Percentiles rank a stretch among this genome's conserved stretches.
Conservation (phyloP, 2,329 filamentous ascomycete species). For the Nothophaeocryptopus gaeumannii region DNA sequence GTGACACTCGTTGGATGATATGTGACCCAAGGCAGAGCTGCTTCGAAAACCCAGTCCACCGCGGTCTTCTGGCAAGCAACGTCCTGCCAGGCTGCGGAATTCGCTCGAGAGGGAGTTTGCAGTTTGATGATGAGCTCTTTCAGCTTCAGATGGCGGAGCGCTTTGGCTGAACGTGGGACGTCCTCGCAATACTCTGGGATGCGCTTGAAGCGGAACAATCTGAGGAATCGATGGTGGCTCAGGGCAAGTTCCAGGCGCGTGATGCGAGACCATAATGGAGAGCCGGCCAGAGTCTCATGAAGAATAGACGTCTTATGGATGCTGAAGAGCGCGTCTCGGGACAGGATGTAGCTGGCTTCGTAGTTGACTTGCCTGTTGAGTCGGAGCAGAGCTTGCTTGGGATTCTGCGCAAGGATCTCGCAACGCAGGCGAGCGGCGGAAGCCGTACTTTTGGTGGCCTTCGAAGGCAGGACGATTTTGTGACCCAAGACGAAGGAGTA, state of each 20-base stretch:
- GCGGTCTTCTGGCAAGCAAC: slow-evolving; percentile 25
- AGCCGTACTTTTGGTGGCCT: neutral
- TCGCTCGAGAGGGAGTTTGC: neutral
- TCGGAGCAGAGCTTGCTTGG: slow-evolving; percentile 16
- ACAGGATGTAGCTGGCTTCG: slow-evolving; percentile 26
- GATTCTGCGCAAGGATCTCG: neutral
- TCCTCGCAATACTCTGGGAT: neutral
- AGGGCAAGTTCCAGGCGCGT: slow-evolving; percentile 25
- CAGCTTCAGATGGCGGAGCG: slow-evolving; percentile 8
- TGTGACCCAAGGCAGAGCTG: slow-evolving; percentile 23
- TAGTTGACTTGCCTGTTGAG: slow-evolving; percentile 20
- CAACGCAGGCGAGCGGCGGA: neutral
- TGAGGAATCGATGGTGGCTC: slow-evolving; percentile 21
- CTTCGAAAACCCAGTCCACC: slow-evolving; percentile 25
- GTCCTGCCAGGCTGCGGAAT: neutral
- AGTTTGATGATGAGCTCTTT: slow-evolving; percentile 9
- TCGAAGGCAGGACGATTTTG: too few species aligned
- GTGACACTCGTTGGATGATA: slow-evolving; percentile 26
- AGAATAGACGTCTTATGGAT: slow-evolving; percentile 19
- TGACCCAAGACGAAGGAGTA: slow-evolving; percentile 16
- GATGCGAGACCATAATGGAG: slow-evolving; percentile 11
- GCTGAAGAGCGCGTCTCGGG: slow-evolving; percentile 18
- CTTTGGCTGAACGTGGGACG: neutral
- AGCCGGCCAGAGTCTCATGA: slow-evolving; percentile 14
- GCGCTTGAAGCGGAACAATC: slow-evolving; percentile 25